Percentiles rank a stretch among this genome's conserved stretches.
These are phyloP conservation scores for Melaleuca quinquenervia DNA, from an alignment of 345 rosid species.

Conservation along the genomic window DNA sequence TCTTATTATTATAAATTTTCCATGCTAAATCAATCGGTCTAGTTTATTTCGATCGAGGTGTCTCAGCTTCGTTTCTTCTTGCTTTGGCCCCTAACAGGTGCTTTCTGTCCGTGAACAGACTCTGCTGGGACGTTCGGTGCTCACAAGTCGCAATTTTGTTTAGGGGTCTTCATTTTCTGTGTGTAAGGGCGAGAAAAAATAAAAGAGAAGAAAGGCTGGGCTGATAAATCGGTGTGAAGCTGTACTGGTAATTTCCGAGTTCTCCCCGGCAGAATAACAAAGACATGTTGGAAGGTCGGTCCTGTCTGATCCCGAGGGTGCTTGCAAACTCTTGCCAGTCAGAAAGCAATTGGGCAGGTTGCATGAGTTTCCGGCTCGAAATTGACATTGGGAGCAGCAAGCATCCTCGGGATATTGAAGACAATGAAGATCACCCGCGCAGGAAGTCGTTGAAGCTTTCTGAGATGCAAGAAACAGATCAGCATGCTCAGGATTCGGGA, in stretches of 20 bases:
- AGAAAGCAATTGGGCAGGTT: slow-evolving; percentile 45
- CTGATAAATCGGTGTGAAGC: not conserved
- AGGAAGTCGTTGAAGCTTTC: slow-evolving; percentile 8
- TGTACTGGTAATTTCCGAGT: not conserved
- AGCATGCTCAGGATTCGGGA: not conserved
- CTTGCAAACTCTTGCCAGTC: slow-evolving; percentile 57
- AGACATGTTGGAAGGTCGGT: slow-evolving; percentile 71
- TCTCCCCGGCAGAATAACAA: not conserved
- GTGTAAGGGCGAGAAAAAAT: not conserved
- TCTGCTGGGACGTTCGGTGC: not conserved
- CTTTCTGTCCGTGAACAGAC: not conserved
- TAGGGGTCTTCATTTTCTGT: not conserved
- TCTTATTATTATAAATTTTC: too few relatives aligned
- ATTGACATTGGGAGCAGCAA: slow-evolving; percentile 25
- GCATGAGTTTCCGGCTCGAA: slow-evolving; percentile 28
- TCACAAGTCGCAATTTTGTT: not conserved
- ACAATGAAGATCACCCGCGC: slow-evolving; percentile 14
- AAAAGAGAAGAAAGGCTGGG: not conserved
- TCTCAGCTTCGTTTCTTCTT: not conserved
- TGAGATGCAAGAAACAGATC: not conserved
- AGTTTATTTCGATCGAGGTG: not conserved
- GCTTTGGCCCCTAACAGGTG: not conserved
- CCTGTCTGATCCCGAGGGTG: slow-evolving; percentile 46
- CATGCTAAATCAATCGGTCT: not conserved
- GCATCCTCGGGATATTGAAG: slow-evolving; percentile 31